phyloP scores from a whole-genome alignment of 345 rosid genomes.

The Erysimum cheiranthoides region DNA sequence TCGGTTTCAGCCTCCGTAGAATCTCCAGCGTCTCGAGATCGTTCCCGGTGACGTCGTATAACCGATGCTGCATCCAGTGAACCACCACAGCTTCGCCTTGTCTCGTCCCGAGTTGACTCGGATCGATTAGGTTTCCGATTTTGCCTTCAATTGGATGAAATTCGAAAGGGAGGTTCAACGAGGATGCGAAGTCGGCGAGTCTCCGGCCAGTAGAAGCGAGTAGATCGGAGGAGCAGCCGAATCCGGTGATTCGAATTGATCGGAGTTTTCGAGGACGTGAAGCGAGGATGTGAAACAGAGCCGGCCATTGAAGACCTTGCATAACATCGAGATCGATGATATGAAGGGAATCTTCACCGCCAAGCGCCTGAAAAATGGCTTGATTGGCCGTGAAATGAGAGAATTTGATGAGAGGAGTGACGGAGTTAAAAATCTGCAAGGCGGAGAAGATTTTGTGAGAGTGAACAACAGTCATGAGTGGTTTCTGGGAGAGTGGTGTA shows the following conservation, averaged over 20 bases:
- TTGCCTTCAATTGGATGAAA: constrained; percentile 83
- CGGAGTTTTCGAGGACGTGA: constrained; percentile 78
- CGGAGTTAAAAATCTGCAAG: constrained; percentile 80
- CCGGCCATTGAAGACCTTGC: constrained; percentile 99
- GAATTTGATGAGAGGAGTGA: constrained; percentile 80
- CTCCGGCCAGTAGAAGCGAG: constrained; percentile 85
- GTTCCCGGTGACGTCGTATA: constrained; percentile 84
- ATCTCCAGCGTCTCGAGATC: constrained; percentile 65
- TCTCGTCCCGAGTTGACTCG: constrained; percentile 62
- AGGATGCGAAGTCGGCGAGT: constrained; percentile 82
- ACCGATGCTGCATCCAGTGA: constrained; percentile 97
- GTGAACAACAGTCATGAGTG: constrained; percentile 58
- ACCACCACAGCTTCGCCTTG: constrained; percentile 78
- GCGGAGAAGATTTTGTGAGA: constrained; percentile 81
- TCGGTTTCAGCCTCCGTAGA: constrained; percentile 66
- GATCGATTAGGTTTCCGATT: constrained; percentile 64
- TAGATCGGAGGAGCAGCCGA: constrained; percentile 78
- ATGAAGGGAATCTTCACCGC: constrained; percentile 83
- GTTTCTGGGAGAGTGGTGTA: constrained; percentile 58
- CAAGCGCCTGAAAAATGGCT: constrained; percentile 85
- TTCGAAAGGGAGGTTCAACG: constrained; percentile 80
- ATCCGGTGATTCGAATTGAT: constrained; percentile 83
- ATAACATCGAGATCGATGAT: constrained; percentile 92
- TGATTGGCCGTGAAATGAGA: constrained; percentile 98
- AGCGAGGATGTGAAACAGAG: constrained; percentile 92